Evolutionary conservation across 768 basidiomycete species (phyloP).

Genomic region (Leccinum boreale): DNA sequence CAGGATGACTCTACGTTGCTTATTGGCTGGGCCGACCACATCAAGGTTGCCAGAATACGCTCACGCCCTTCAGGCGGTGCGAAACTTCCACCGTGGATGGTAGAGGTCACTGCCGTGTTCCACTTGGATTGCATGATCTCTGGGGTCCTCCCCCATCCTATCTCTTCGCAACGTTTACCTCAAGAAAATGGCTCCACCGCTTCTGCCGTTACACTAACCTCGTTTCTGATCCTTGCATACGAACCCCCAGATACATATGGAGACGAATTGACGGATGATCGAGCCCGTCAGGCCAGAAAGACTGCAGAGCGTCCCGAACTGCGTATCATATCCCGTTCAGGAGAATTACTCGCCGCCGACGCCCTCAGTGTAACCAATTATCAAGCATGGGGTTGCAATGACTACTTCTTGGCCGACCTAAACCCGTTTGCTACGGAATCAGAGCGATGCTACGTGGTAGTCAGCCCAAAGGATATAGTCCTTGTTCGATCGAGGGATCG

Average conservation of each 20-base stretch:
- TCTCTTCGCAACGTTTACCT: constrained; percentile 27
- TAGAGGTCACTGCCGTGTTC: constrained; percentile 90
- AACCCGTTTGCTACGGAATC: constrained; percentile 14
- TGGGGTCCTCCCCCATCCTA: constrained; percentile 79
- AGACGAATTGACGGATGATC: constrained; percentile 71
- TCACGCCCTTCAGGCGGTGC: constrained; percentile 49
- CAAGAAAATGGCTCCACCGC: constrained; percentile 18
- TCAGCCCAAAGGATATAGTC: constrained; percentile 85
- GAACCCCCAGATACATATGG: constrained; percentile 67
- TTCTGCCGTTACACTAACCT: constrained; percentile 43
- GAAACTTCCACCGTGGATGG: constrained; percentile 57
- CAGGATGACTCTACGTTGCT: constrained; percentile 88
- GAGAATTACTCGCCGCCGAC: constrained; percentile 86
- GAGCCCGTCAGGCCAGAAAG: constrained; percentile 73
- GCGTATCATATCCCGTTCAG: constrained; percentile 82
- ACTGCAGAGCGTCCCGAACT: constrained; percentile 91
- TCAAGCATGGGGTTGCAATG: constrained; percentile 87
- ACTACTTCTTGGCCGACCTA: constrained; percentile 72
- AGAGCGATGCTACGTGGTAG: constrained; percentile 70
- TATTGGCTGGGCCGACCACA: constrained; percentile 90
- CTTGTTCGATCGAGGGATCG: constrained; percentile 85
- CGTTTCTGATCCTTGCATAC: constrained; percentile 88
- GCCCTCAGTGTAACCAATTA: constrained; percentile 76
- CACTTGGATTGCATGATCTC: constrained; percentile 95
- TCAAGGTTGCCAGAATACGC: constrained; percentile 85